A percentile compares a stretch with the other conserved stretches of the same genome.
Conservation (phyloP, 2,329 filamentous ascomycete genomes). For the Penicillium vulpinum region DNA sequence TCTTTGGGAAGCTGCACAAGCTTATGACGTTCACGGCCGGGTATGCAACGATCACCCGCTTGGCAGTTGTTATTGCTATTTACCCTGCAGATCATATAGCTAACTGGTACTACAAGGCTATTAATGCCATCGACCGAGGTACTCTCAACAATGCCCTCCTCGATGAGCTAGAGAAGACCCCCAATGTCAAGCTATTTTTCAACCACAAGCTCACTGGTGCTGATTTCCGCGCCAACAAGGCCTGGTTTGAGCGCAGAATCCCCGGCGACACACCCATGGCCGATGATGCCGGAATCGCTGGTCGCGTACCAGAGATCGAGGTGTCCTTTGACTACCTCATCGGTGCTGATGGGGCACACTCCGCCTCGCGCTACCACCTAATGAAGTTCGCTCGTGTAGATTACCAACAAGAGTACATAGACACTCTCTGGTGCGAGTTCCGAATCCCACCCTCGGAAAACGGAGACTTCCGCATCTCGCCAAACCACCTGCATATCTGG, state of each 20-base stretch:
- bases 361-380: slow-evolving; percentile 82
- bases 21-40: slow-evolving; percentile 84
- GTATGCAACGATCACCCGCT: slow-evolving; percentile 51
- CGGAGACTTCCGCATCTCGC: slow-evolving; percentile 74
- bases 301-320: slow-evolving; percentile 70
- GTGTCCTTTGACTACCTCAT: slow-evolving; percentile 90
- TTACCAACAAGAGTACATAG: slow-evolving; percentile 92
- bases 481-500: slow-evolving; percentile 97
- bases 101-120: slow-evolving; percentile 56
- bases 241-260: slow-evolving; percentile 75
- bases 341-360: slow-evolving; percentile 93
- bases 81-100: slow-evolving; percentile 7
- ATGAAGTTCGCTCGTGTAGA: slow-evolving; percentile 94
- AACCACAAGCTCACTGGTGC: slow-evolving; percentile 90
- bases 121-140: slow-evolving; percentile 82
- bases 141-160: slow-evolving; percentile 80
- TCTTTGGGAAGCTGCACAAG: slow-evolving; percentile 75
- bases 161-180: slow-evolving; percentile 76
- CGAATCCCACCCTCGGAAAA: slow-evolving; percentile 62
- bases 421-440: slow-evolving; percentile 97
- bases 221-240: slow-evolving; percentile 74
- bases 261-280: slow-evolving; percentile 33
- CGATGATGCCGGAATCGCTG: slow-evolving; percentile 35
- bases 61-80: slow-evolving; percentile 8
- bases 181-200: slow-evolving; percentile 91